Evolutionary conservation across 495 filamentous ascomycete genomes (phyloP), one percentile per base, ranked within the genome.

Genomic region (Corynascus novoguineensis): DNA sequence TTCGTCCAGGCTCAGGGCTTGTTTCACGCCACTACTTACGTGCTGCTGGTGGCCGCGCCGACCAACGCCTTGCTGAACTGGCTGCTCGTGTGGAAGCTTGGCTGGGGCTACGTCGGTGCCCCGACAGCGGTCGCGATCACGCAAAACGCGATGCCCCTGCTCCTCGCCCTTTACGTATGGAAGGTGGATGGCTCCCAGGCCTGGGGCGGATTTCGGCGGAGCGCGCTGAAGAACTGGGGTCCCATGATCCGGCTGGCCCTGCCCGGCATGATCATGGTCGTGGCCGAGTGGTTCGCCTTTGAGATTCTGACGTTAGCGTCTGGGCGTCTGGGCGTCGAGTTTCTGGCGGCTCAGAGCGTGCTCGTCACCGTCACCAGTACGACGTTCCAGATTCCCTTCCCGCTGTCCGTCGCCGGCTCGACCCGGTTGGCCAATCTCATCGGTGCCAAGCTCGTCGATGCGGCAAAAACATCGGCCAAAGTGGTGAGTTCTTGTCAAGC

Each of bases 201-300:
- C 67, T 97, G 92, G 92, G 87, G 87, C 58, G 92, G 92, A 1
- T 86, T 96, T 62, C 83, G 83, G 1, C 72, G 62, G 50, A 74
- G 76, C n/a, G 89, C 88, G 7, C 76, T 95, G 40, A 71, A 75
- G 27, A 96, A 95, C 64, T 97, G 91, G 91, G 80, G 65, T 5
- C 88, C 87, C 1, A 93, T 95, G 91, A 80, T 97, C 64, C 75
- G 81, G 50, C 84, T 97, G 15, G 89, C 91, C 0, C 69, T 96
- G 17, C 91, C 91, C 86, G 92, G 92, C 4, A 81, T 96, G 66
- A 71, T 95, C 40, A 96, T 96, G 89, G 87, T 97, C 1, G 86
- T 93, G 67, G 91, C 92, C 7, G 92, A 96, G 66, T 92, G 83
- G 70, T 79, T 95, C 5, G 89, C 89, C 17, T 92, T 93, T 61